Evolutionary conservation across 495 filamentous ascomycete genomes (phyloP).

Genomic region (Aspergillus cavernicola): DNA sequence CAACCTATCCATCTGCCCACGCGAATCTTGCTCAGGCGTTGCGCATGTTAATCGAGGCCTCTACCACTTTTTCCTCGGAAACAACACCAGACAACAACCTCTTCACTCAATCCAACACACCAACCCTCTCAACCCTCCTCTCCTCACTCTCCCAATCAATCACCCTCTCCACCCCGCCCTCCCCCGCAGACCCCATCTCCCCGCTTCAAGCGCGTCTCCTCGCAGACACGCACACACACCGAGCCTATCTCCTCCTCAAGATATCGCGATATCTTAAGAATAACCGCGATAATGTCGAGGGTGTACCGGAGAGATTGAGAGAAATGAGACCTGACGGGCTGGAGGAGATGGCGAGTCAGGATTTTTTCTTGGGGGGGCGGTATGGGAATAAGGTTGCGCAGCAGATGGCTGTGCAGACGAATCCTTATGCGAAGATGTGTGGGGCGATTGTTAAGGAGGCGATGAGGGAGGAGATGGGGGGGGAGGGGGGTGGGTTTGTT

Average conservation of each 20-base stretch:
- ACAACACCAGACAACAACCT: background rate
- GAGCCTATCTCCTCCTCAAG: constrained; percentile 65
- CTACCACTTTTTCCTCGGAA: background rate
- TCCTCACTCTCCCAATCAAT: constrained; percentile 67
- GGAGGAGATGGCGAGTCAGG: constrained; percentile 67
- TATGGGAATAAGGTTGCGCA: constrained; percentile 78
- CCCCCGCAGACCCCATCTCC: constrained; percentile 51
- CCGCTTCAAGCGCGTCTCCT: constrained; percentile 58
- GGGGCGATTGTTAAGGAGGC: constrained; percentile 83
- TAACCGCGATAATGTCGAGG: background rate
- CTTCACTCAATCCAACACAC: background rate
- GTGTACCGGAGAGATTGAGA: constrained; percentile 32
- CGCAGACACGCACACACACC: constrained; percentile 69
- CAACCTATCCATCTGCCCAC: constrained; percentile 67
- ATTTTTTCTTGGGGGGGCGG: constrained; percentile 70
- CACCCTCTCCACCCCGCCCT: constrained; percentile 53
- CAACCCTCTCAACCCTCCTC: constrained; percentile 40
- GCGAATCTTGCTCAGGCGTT: constrained; percentile 75
- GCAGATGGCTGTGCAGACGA: constrained; percentile 72
- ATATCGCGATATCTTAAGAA: constrained; percentile 48
- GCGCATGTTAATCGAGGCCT: constrained; percentile 44
- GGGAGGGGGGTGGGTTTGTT: background rate
- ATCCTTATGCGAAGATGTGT: constrained; percentile 87
- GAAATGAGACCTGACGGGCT: constrained; percentile 50
- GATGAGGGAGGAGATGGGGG: constrained; percentile 65